phyloP scores from a whole-genome alignment of 805 yeast species.

The Schwanniomyces polymorphus region DNA sequence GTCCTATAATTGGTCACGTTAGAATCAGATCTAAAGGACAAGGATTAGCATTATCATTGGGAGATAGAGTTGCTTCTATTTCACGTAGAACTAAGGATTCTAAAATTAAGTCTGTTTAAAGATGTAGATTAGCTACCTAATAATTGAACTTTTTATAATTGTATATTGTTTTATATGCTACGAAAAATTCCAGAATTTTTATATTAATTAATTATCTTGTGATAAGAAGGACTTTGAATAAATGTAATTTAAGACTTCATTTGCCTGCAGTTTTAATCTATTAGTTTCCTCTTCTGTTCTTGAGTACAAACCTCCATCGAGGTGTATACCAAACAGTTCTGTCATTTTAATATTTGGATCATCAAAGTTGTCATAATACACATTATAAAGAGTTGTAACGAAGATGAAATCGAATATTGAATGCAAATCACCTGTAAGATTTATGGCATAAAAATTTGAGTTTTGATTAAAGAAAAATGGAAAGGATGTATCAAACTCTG shows the following conservation, averaged over 20 bases:
- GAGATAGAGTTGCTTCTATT: constrained; percentile 88
- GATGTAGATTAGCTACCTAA: not conserved
- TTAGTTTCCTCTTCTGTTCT: constrained; percentile 12
- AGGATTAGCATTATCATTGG: constrained; percentile 92
- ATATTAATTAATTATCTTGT: not conserved
- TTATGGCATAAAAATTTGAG: constrained; percentile 5
- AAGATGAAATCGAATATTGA: constrained; percentile 15
- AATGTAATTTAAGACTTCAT: constrained; percentile 4
- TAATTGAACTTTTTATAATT: constrained; percentile 3
- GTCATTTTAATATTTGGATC: constrained; percentile 12
- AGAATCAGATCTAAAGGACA: constrained; percentile 97
- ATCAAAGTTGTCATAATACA: constrained; percentile 9
- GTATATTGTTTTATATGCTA: constrained; percentile 2
- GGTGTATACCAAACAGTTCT: constrained; percentile 13
- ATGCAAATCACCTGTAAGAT: constrained; percentile 19
- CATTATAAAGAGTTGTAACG: not conserved
- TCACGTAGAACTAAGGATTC: constrained; percentile 48
- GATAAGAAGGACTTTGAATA: constrained; percentile 4
- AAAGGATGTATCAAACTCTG: constrained; percentile 7
- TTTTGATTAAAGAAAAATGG: constrained; percentile 6
- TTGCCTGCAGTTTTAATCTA: constrained; percentile 4
- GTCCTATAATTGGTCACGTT: constrained; percentile 87
- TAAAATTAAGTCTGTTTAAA: constrained; percentile 9
- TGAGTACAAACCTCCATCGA: constrained; percentile 17
- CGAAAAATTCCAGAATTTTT: constrained; percentile 2